Base-by-base conservation (phyloP, 2,329 filamentous ascomycete species). In the Lecanicillium sp. region DNA sequence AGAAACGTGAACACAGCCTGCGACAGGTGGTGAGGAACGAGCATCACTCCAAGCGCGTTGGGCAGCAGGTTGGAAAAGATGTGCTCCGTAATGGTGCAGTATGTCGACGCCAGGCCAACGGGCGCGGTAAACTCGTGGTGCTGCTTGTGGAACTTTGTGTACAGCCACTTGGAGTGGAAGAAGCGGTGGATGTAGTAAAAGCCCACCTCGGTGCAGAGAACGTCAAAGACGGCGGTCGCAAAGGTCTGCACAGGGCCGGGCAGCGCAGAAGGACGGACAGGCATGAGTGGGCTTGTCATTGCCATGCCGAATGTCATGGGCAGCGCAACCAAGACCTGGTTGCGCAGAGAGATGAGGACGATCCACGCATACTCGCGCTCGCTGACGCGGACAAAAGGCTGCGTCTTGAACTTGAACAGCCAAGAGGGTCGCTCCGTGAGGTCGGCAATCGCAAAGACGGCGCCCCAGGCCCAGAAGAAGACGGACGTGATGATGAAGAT, bases 121-220 rank as follows among this genome's bases (percentile, higher is more conserved):
- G 70, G 71, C 2, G 70, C 68, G 0, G 64, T 67, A 54, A 73
- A 74, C 19, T 57, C 55, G 55, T 75, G 71, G 49, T 75, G 72
- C 29, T 58, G 58, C 42, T 72, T 72, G 57, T 74, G 72, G 44
- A 74, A 64, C 20, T 46, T 47, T 11, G 52, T 48, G 58, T 74
- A 74, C 9, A 71, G 50, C 9, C 38, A 42, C 2, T 60, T 65
- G 8, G 56, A 49, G 50, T 74, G 71, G 14, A 75, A 58, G 9
- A 66, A 43, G 11, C 70, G 66, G 52, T 75, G 71, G 36, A 57
- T 46, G 46, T 71, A 71, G 53, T 74, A 74, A 53, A 74, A 74
- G 8, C 68, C 43, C 3, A 60, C 46, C 46, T 74, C 70, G 39
- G 41, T 46, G 34, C 45, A 47, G 11, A 45, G 28, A 9, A 40